A percentile compares a stretch with the other conserved stretches of the same genome.
Evolutionary conservation across 306 rosid species (phyloP).

Genomic region (Lathyrus sativus): DNA sequence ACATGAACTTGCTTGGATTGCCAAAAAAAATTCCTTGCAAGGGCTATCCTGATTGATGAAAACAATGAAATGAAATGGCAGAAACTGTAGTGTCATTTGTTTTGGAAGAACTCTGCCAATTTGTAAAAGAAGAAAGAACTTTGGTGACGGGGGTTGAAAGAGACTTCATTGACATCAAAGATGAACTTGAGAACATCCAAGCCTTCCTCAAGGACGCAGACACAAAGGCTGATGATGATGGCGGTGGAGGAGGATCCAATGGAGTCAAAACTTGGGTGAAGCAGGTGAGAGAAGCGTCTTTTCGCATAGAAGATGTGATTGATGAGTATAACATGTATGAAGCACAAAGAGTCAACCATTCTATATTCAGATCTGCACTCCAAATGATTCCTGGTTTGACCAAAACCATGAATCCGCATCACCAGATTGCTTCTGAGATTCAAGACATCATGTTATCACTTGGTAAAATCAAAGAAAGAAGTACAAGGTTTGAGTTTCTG

Average conservation of each 20-base stretch:
- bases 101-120: neutral
- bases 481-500: conserved; percentile 30
- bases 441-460: conserved; percentile 23
- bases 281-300: neutral
- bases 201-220: conserved; percentile 23
- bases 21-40: neutral
- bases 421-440: conserved; percentile 15
- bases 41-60: neutral
- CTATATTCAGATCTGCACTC: neutral
- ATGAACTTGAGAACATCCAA: conserved; percentile 2
- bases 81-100: neutral
- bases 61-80: conserved; percentile 1
- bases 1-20: neutral
- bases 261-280: conserved; percentile 23
- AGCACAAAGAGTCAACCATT: neutral
- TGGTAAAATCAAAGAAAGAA: conserved; percentile 32
- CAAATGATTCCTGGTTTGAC: neutral
- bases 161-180: conserved; percentile 3
- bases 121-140: neutral
- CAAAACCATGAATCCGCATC: conserved; percentile 7
- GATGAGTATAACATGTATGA: neutral
- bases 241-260: neutral
- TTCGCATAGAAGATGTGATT: neutral
- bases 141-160: neutral
- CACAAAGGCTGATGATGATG: neutral